Conservation (phyloP, 192 early-diverging fungal genomes). For the Entomortierella parvispora region DNA sequence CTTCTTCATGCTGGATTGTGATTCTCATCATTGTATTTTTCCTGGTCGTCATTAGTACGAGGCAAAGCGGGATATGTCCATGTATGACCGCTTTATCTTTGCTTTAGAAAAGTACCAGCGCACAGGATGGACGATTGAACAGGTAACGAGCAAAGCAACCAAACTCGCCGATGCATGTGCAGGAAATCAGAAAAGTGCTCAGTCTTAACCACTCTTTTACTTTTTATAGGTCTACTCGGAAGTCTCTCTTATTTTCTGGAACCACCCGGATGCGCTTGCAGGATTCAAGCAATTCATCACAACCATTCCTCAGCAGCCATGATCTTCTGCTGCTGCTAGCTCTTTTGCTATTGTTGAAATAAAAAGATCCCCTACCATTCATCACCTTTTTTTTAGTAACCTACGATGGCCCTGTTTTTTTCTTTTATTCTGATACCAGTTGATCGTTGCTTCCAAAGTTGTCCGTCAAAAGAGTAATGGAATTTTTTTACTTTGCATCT, state of each 20-base stretch:
- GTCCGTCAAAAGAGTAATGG: background rate
- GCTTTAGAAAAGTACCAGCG: constrained; percentile 49
- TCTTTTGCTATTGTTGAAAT: too few species aligned
- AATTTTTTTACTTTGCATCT: constrained; percentile 12
- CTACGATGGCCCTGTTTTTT: too few species aligned
- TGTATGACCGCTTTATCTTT: constrained; percentile 51
- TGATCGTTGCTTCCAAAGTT: too few species aligned
- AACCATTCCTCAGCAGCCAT: constrained; percentile 25
- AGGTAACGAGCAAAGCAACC: constrained; percentile 27
- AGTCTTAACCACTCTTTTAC: background rate
- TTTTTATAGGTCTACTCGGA: constrained; percentile 44
- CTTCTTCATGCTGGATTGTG: background rate
- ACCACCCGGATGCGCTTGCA: constrained; percentile 43
- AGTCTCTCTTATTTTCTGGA: constrained; percentile 52
- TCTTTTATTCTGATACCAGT: background rate
- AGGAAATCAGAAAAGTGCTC: background rate
- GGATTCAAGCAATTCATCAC: constrained; percentile 49
- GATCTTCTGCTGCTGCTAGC: background rate
- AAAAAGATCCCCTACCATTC: background rate
- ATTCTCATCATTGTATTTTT: background rate
- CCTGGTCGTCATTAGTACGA: constrained; percentile 6
- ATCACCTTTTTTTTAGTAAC: background rate
- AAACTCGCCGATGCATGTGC: too few species aligned
- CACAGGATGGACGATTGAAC: constrained; percentile 51
- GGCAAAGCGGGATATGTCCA: constrained; percentile 42